Evolutionary conservation across 2,329 filamentous ascomycete species (phyloP), one percentile per base, ranked within the genome.

Genomic region (Aspergillus sergii): DNA sequence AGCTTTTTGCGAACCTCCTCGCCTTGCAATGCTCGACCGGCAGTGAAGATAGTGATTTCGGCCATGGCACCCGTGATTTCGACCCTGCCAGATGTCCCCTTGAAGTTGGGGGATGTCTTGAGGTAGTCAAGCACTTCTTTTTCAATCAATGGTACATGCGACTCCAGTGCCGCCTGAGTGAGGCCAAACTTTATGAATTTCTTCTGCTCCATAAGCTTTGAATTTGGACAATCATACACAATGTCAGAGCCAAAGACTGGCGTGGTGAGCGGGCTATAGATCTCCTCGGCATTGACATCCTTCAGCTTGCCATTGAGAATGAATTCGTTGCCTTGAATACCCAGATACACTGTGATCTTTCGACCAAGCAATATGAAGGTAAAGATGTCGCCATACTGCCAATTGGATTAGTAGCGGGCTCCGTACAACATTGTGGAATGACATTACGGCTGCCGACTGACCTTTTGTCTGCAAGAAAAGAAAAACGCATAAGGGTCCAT

Each of bases 201-300:
- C 84, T 96, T 96, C 84, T 96, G 93, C 82, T 96, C 93, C 92
- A 96, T 96, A 73, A 96, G 86, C 82, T 96, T 96, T 61, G 91
- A 85, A 73, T 96, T 96, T 36, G 93, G 92, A 79, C 92, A 96
- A 78, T 96, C 93, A 75, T 96, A 96, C 48, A 96, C 91, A 30
- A 96, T 92, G 77, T 93, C 92, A 67, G 88, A 89, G 67, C 93
- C 93, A 75, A 96, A 96, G 6, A 89, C 86, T 8, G 87, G 87
- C 1, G 85, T 89, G 21, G 84, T 88, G 60, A 97, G 84, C 58
- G 91, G 89, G 62, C 87, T 88, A 80, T 97, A 97, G 68, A 96
- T 90, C 73, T 97, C 93, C 80, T 97, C 93, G 28, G 93, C 93
- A 75, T 91, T 93, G 72, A 96, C 90, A 74, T 97, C 93, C 81